Evolutionary conservation across 331 rosid genomes (phyloP).

Genomic region (Arachis monticola): DNA sequence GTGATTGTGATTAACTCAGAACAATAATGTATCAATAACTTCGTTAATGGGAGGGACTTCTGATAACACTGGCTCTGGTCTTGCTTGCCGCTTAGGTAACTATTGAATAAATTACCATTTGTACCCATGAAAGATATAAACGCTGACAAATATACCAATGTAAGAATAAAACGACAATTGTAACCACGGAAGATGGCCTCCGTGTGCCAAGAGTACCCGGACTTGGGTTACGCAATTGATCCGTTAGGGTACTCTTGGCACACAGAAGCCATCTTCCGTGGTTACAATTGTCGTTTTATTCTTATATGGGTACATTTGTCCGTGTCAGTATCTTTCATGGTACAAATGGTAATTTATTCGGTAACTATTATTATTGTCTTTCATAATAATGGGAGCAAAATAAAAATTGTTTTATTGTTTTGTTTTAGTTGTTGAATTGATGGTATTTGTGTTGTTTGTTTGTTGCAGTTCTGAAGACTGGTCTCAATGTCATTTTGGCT

Average conservation of each 20-base stretch:
- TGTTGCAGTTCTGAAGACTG: constrained; percentile 73
- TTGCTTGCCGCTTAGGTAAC: constrained; percentile 82
- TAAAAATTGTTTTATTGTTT: neutral
- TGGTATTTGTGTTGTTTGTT: constrained; percentile 19
- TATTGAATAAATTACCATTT: neutral
- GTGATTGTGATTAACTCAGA: constrained; percentile 41
- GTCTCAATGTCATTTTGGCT: constrained; percentile 80
- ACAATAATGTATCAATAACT: constrained; percentile 66
- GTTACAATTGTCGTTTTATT: too few species aligned
- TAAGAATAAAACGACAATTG: too few species aligned
- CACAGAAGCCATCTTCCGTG: too few species aligned
- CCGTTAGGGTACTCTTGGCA: too few species aligned
- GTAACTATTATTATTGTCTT: constrained; percentile 38
- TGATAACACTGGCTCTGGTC: constrained; percentile 85
- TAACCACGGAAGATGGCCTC: too few species aligned
- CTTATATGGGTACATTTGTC: too few species aligned
- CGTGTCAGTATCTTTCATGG: too few species aligned
- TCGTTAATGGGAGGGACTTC: constrained; percentile 82
- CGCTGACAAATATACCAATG: too few species aligned
- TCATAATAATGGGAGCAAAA: neutral
- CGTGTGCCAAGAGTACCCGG: too few species aligned
- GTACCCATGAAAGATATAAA: too few species aligned
- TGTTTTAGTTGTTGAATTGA: constrained; percentile 6
- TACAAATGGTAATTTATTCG: constrained; percentile 12
- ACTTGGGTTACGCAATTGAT: too few species aligned